Percentiles rank a stretch among this genome's conserved stretches.
These are phyloP conservation scores for Raphanus sativus DNA, from an alignment of 345 rosid genomes.

Conservation along the genomic window DNA sequence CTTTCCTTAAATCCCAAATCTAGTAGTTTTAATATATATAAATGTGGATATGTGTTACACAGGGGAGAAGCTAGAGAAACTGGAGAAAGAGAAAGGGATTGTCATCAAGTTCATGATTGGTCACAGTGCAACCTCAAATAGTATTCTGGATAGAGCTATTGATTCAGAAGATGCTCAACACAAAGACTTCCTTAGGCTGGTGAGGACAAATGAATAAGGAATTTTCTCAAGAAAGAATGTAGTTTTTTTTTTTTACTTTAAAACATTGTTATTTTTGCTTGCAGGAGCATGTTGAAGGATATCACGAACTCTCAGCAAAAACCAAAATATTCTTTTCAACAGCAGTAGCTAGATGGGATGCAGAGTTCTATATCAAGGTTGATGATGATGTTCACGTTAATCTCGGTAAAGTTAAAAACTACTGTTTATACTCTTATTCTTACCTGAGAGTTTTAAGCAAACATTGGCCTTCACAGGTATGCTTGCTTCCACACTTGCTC, in stretches of 20 bases:
- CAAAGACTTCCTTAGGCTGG: slow-evolving; percentile 97
- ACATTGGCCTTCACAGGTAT: slow-evolving; percentile 54
- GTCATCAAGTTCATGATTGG: slow-evolving; percentile 97
- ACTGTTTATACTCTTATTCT: not conserved
- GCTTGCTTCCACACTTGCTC: slow-evolving; percentile 88
- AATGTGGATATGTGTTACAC: not conserved
- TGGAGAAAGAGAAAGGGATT: slow-evolving; percentile 91
- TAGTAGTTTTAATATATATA: not conserved
- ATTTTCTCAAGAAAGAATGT: not conserved
- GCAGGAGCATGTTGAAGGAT: slow-evolving; percentile 97
- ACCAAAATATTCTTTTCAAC: slow-evolving; percentile 89
- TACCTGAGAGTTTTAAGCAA: too few species aligned
- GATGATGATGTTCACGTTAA: slow-evolving; percentile 99
- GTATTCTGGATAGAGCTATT: slow-evolving; percentile 94
- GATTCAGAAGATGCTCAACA: slow-evolving; percentile 96
- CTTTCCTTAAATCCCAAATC: too few species aligned
- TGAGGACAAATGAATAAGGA: slow-evolving; percentile 24
- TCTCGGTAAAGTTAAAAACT: slow-evolving; percentile 54
- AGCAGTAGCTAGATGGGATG: slow-evolving; percentile 95
- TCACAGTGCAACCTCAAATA: slow-evolving; percentile 94
- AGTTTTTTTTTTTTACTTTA: not conserved
- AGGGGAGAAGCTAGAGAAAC: slow-evolving; percentile 78
- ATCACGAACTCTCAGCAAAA: slow-evolving; percentile 95
- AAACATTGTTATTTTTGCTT: slow-evolving; percentile 14
- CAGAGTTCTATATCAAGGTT: slow-evolving; percentile 88